phyloP scores from a whole-genome alignment of 805 yeast genomes.

The Wickerhamomyces bovis region DNA sequence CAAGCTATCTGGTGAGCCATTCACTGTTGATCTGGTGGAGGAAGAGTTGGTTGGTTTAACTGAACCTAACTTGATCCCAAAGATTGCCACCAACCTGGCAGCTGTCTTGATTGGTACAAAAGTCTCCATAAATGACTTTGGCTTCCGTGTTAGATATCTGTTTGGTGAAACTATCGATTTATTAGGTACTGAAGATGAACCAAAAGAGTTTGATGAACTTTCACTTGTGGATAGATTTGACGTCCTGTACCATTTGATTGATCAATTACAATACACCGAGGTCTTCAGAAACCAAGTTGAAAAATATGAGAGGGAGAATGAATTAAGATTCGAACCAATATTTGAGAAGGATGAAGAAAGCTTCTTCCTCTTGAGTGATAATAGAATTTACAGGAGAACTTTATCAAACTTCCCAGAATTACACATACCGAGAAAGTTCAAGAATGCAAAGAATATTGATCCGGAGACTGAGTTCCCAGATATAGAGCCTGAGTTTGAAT shows the following conservation, averaged over 20 bases:
- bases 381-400: constrained; percentile 42
- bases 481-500: constrained; percentile 33
- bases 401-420: constrained; percentile 25
- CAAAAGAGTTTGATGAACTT: constrained; percentile 33
- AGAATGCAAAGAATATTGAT: constrained; percentile 22
- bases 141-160: constrained; percentile 21
- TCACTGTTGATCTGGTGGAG: constrained; percentile 52
- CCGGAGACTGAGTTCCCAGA: constrained; percentile 23
- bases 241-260: constrained; percentile 38
- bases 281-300: constrained; percentile 45
- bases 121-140: constrained; percentile 20
- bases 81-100: constrained; percentile 29
- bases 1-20: constrained; percentile 43
- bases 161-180: constrained; percentile 19
- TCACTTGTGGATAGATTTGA: constrained; percentile 43
- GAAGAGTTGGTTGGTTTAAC: constrained; percentile 48
- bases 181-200: constrained; percentile 22
- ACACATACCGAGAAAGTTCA: constrained; percentile 30
- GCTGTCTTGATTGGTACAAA: constrained; percentile 18
- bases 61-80: constrained; percentile 37
- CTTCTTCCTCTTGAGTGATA: constrained; percentile 41
- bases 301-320: constrained; percentile 25
- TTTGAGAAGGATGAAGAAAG: constrained; percentile 18
- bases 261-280: constrained; percentile 36
- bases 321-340: constrained; percentile 28